A percentile compares a stretch with the other conserved stretches of the same genome.
phyloP scores from a whole-genome alignment of 2,329 filamentous ascomycete genomes.

The Stagonosporopsis chrysanthemi region DNA sequence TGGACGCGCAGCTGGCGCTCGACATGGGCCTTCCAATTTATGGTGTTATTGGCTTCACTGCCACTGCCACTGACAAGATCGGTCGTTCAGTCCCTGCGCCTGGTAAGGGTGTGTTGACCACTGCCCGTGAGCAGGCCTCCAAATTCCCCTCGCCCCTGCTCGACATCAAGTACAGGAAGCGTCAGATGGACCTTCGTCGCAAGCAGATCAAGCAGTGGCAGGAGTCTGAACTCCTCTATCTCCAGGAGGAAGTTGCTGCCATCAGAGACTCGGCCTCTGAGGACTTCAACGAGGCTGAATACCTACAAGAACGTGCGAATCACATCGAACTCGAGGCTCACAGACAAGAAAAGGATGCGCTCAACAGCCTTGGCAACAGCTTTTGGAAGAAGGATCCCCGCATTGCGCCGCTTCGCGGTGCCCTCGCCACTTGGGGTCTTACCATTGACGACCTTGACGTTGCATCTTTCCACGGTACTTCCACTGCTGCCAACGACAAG shows the following conservation, averaged over 20 bases:
- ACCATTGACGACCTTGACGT: conserved; percentile 95
- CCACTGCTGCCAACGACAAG: conserved; percentile 98
- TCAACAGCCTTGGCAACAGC: conserved; percentile 92
- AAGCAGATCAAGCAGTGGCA: conserved; percentile 97
- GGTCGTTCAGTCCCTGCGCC: conserved; percentile 96
- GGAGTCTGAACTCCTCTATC: conserved; percentile 89
- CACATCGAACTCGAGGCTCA: conserved; percentile 89
- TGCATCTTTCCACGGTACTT: conserved; percentile 98
- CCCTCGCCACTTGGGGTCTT: conserved; percentile 95
- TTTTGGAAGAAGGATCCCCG: conserved; percentile 97
- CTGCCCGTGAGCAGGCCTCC: conserved; percentile 86
- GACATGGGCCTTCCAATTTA: conserved; percentile 99
- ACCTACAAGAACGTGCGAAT: conserved; percentile 80
- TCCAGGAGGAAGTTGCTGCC: conserved; percentile 89
- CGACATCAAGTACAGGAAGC: conserved; percentile 95
- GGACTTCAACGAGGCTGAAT: conserved; percentile 81
- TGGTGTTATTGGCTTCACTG: conserved; percentile 89
- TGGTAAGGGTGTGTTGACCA: conserved; percentile 95
- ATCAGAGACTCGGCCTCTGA: conserved; percentile 75
- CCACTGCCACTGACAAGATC: conserved; percentile 98
- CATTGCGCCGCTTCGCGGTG: conserved; percentile 94
- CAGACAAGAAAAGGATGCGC: conserved; percentile 91
- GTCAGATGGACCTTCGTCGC: conserved; percentile 92
- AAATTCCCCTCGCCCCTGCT: conserved; percentile 95
- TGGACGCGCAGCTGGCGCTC: conserved; percentile 93